Percentiles rank a stretch among this genome's conserved stretches.
phyloP scores from a whole-genome alignment of 1,284 basidiomycete species.

The Naganishia sp. region DNA sequence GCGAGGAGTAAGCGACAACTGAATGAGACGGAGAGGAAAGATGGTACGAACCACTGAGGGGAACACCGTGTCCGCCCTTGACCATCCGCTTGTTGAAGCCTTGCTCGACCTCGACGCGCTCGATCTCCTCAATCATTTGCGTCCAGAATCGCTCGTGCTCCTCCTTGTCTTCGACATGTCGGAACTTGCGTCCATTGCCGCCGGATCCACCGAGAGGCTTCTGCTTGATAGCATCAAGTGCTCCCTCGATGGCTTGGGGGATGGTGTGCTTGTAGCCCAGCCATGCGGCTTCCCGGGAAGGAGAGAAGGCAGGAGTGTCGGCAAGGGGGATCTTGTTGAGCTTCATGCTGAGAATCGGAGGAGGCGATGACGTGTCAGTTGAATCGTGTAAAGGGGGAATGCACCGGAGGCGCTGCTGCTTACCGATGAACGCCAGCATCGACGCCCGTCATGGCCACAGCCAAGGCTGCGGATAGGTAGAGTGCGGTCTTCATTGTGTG shows the following conservation, averaged over 20 bases:
- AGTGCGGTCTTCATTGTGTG: constrained; percentile 31
- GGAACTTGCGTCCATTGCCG: constrained; percentile 21
- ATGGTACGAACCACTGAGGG: constrained; percentile 74
- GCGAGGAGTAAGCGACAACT: background rate
- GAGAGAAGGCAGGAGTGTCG: constrained; percentile 54
- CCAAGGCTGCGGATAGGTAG: constrained; percentile 32
- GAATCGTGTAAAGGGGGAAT: background rate
- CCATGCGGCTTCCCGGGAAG: constrained; percentile 72
- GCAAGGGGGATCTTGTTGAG: constrained; percentile 73
- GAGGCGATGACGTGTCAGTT: background rate
- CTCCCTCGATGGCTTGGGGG: constrained; percentile 53
- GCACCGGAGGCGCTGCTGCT: background rate
- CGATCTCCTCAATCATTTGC: constrained; percentile 56
- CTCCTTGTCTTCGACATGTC: constrained; percentile 50
- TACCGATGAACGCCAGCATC: constrained; percentile 33
- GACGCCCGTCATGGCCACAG: constrained; percentile 32
- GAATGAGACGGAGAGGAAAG: constrained; percentile 27
- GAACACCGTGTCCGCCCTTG: constrained; percentile 75
- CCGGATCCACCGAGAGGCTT: constrained; percentile 23
- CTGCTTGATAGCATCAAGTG: constrained; percentile 43
- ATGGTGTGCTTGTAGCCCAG: constrained; percentile 84
- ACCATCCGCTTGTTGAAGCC: constrained; percentile 23
- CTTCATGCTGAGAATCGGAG: constrained; percentile 68
- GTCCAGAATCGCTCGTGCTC: constrained; percentile 77
- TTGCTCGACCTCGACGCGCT: constrained; percentile 58